phyloP scores from a whole-genome alignment of 768 basidiomycete species.

The Pisolithus microcarpus region DNA sequence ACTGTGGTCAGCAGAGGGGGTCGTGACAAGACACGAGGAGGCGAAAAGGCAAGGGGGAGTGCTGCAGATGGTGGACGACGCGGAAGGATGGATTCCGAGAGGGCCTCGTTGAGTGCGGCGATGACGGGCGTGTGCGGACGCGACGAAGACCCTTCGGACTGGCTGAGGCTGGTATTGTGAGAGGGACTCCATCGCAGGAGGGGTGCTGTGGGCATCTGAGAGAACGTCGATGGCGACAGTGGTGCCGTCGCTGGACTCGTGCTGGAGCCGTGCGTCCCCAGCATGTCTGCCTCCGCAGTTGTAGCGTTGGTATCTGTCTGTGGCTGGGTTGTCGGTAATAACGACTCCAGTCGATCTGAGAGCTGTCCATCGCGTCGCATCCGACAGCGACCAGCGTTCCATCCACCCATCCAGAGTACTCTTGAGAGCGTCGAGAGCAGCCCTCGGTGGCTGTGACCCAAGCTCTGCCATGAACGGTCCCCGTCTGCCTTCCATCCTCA shows the following conservation, averaged over 20 bases:
- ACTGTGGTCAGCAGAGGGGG: conserved; percentile 50
- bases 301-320: neutral
- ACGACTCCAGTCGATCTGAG: conserved; percentile 1
- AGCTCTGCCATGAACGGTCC: conserved; percentile 16
- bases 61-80: conserved; percentile 38
- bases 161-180: neutral
- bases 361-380: conserved; percentile 5
- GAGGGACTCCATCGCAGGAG: conserved; percentile 11
- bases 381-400: conserved; percentile 10
- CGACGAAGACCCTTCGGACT: neutral
- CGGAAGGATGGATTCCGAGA: conserved; percentile 35
- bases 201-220: conserved; percentile 7
- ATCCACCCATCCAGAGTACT: neutral
- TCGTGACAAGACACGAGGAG: conserved; percentile 29
- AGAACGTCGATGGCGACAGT: conserved; percentile 8
- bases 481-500: conserved; percentile 28
- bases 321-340: neutral
- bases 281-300: neutral
- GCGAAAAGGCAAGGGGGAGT: conserved; percentile 31
- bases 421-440: neutral
- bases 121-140: conserved; percentile 35
- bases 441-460: neutral
- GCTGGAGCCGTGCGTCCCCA: neutral
- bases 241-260: conserved; percentile 7
- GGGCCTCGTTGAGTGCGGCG: conserved; percentile 38